Evolutionary conservation across 192 early-diverging fungal genomes (phyloP).

Genomic region (Chytriomyces confervae): DNA sequence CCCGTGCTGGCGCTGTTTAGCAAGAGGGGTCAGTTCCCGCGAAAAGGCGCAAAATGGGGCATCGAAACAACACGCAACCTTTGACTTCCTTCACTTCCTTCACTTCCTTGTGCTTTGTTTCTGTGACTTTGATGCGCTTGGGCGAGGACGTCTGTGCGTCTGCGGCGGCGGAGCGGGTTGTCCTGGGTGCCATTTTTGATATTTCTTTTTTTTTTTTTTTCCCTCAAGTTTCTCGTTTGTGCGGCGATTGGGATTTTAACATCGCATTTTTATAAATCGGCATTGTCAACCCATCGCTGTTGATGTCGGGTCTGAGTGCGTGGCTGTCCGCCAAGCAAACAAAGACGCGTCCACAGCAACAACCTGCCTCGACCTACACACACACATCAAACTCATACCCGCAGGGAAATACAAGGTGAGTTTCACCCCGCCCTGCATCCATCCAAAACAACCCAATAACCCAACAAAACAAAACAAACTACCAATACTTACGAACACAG

Average conservation of each 20-base stretch:
- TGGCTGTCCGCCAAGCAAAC: background rate
- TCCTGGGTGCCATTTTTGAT: background rate
- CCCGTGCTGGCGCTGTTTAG: no score
- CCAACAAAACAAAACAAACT: no score
- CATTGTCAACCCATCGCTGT: no score
- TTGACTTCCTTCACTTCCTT: background rate
- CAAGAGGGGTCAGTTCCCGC: background rate
- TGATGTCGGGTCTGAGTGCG: background rate
- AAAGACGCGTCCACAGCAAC: no score
- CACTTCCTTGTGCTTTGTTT: background rate
- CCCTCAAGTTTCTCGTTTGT: background rate
- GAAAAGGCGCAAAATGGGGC: background rate
- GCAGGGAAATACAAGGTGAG: no score
- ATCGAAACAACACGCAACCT: background rate
- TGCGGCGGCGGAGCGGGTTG: background rate
- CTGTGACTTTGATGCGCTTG: background rate
- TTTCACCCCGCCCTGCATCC: no score
- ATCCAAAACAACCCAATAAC: no score
- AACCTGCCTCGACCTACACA: background rate
- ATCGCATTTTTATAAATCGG: no score
- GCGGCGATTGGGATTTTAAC: no score
- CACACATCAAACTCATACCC: background rate
- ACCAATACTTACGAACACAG: background rate
- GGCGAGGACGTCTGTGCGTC: background rate
- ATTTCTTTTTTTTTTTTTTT: background rate